phyloP scores from a whole-genome alignment of 495 filamentous ascomycete genomes.

The Hyaloscypha bicolor region DNA sequence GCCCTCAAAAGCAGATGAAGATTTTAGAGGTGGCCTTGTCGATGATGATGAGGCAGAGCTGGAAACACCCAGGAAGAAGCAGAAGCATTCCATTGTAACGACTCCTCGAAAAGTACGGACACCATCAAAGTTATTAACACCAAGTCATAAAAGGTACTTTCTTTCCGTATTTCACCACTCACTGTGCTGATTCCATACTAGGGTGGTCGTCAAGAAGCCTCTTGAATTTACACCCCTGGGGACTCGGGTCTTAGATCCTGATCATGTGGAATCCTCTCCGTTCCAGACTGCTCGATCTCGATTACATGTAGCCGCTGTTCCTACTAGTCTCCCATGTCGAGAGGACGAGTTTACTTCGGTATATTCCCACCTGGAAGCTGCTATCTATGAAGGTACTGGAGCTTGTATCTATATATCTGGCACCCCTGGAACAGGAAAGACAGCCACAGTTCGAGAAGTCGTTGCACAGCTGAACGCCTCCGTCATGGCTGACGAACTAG shows the following conservation, averaged over 20 bases:
- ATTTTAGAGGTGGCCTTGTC: conserved; percentile 30
- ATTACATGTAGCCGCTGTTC: conserved; percentile 92
- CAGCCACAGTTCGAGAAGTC: conserved; percentile 95
- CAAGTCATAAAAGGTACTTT: conserved; percentile 65
- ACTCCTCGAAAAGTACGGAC: conserved; percentile 60
- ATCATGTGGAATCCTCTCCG: conserved; percentile 77
- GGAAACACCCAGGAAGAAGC: conserved; percentile 42
- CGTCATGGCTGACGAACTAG: conserved; percentile 86
- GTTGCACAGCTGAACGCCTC: conserved; percentile 84
- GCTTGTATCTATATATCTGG: conserved; percentile 99
- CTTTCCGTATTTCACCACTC: neutral
- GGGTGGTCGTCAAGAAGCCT: conserved; percentile 83
- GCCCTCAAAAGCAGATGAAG: conserved; percentile 24
- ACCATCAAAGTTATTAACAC: conserved; percentile 64
- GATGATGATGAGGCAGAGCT: conserved; percentile 56
- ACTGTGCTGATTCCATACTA: conserved; percentile 33
- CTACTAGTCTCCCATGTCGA: conserved; percentile 84
- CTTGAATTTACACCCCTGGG: conserved; percentile 94
- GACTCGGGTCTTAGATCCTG: conserved; percentile 79
- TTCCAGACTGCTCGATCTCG: conserved; percentile 88
- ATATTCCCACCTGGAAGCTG: conserved; percentile 89
- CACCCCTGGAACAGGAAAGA: conserved; percentile 98
- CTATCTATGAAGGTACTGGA: conserved; percentile 90
- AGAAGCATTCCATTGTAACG: conserved; percentile 51
- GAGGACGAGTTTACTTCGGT: conserved; percentile 90